Evolutionary conservation across 2,329 filamentous ascomycete species (phyloP), one percentile per base, ranked within the genome.

Genomic region (Trichoderma atroviride): DNA sequence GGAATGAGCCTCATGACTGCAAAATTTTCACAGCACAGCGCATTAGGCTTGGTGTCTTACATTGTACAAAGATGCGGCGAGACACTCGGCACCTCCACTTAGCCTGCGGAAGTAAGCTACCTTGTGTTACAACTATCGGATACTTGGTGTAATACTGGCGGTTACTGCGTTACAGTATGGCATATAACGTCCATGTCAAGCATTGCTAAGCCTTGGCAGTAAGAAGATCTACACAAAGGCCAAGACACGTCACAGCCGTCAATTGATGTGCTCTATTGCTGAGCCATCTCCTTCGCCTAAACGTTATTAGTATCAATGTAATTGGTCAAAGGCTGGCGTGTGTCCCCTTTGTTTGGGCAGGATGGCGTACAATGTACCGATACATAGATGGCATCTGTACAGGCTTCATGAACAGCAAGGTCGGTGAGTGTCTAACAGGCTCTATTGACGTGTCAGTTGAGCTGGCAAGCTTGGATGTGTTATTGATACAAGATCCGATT

Each of bases 291-390:
- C 24, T 75, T 71, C 0, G 81, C 82, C 1, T 80, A 74, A 4
- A 72, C 69, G 1, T 78, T 72, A 61, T 81, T 80, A n/a, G 80
- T 74, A 0, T 81, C 83, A 0, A 88, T 78, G 3, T 85, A 86
- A 88, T 75, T 88, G 86, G 16, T 86, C 79, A 70, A 80, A 87
- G 0, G 85, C 79, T 0, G 79, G 74, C 74, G 87, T 87, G 6
- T 83, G 85, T 0, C 82, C 81, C 13, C 75, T 74, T 1, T 88
- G 69, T 3, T 80, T 82, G 35, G 62, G 70, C 52, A 50, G 52
- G 56, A 22, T 9, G 29, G 27, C 14, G 16, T 11, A 13, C 79
- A 79, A 72, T 88, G 86, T 7, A 79, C 79, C 66, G 85, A 83
- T 0, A 86, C 85, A 16, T 83, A 77, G 0, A 85, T 86, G 55